A percentile compares a stretch with the other conserved stretches of the same genome.
Evolutionary conservation across 164 flowering plant species (phyloP).

Genomic region (Annona cherimola): DNA sequence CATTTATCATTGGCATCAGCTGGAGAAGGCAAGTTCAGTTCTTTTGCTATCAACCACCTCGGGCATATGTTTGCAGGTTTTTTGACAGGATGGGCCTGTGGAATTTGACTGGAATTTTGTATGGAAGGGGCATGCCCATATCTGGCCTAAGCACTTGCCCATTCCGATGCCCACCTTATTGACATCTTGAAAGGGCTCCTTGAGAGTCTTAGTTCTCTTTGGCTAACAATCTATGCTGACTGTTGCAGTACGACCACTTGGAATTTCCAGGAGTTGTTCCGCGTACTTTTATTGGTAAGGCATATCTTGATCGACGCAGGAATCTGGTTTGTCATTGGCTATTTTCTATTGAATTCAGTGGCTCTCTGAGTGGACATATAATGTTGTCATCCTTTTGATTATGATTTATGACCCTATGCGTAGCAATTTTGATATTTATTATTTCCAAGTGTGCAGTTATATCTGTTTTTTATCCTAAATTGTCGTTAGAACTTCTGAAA

Average conservation of each 20-base stretch:
- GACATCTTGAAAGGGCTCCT: neutral
- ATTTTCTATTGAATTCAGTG: too few species aligned
- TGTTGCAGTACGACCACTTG: conserved; percentile 83
- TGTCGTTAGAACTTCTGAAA: too few species aligned
- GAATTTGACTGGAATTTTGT: too few species aligned
- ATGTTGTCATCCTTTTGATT: neutral
- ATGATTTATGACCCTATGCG: too few species aligned
- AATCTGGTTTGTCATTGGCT: neutral
- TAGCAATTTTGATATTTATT: too few species aligned
- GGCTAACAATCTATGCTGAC: neutral
- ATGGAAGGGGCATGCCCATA: neutral
- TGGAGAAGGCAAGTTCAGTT: conserved; percentile 51
- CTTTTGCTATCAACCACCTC: neutral
- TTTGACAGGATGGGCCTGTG: too few species aligned
- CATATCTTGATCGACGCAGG: neutral
- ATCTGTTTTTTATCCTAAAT: too few species aligned
- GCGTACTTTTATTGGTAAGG: conserved; percentile 84
- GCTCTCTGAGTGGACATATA: too few species aligned
- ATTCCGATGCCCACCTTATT: neutral
- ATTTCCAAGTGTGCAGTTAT: too few species aligned
- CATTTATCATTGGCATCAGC: conserved; percentile 62
- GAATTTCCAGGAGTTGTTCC: conserved; percentile 99
- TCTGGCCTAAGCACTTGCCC: neutral
- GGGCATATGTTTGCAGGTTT: too few species aligned
- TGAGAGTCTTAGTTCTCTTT: neutral